These are phyloP conservation scores for Hypoxylon trugodes DNA, from an alignment of 495 filamentous ascomycete genomes.

Conservation along the genomic window DNA sequence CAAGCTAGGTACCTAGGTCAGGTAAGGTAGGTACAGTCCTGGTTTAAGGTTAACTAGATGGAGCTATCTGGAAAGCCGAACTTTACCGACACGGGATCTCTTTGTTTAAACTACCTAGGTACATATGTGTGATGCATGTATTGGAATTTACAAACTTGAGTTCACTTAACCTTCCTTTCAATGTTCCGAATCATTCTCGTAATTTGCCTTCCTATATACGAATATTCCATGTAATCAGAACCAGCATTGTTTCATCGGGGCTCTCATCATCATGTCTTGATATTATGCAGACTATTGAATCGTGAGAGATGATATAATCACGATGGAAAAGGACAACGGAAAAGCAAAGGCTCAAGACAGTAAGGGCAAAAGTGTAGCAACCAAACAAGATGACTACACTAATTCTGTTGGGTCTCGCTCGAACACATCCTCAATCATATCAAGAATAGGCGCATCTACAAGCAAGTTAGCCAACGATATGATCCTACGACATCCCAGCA, in stretches of 20 bases:
- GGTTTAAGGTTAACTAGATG: too few species aligned
- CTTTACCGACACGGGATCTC: conserved; percentile 26
- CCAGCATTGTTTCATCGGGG: neutral
- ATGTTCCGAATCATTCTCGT: neutral
- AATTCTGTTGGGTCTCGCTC: neutral
- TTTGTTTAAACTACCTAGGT: neutral
- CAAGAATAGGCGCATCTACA: conserved; percentile 31
- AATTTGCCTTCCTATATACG: neutral
- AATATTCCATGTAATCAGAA: neutral
- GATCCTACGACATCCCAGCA: conserved; percentile 8
- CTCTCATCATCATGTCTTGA: neutral
- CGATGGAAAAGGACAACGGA: conserved; percentile 15
- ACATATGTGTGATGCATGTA: neutral
- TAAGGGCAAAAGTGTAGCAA: conserved; percentile 31
- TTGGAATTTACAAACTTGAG: neutral
- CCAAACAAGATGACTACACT: neutral
- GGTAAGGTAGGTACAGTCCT: neutral
- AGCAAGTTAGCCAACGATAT: conserved; percentile 21
- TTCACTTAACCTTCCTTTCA: too few species aligned
- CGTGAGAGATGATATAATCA: neutral
- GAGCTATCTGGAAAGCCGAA: conserved; percentile 20
- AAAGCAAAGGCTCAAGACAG: neutral
- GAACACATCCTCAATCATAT: conserved; percentile 14
- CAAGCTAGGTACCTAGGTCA: conserved; percentile 5
- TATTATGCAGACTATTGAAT: neutral